Base-by-base conservation (phyloP, 768 basidiomycete genomes). In the Lactarius hengduanensis region DNA sequence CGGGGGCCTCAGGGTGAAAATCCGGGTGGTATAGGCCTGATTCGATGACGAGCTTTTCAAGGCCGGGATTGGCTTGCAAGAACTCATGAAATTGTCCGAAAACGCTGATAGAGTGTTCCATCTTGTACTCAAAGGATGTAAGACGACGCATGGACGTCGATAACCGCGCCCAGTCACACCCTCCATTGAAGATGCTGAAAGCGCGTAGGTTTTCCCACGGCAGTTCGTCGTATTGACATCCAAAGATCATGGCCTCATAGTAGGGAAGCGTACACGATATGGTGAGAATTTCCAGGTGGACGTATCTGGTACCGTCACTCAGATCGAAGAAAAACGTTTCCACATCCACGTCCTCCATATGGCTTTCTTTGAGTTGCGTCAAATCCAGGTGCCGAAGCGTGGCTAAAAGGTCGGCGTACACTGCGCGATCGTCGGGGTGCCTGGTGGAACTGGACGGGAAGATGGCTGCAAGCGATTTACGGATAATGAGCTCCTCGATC, bases 401-500 rank as follows among this genome's bases (percentile, higher is more conserved):
- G 11, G 10, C 40, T 1, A 63, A 16, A 36, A 50, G 54, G 36
- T 4, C 32, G 22, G n/a, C 70, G 64, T 38, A 69, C 65, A n/a
- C 70, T 54, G 30, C 71, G 58, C 5, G 40, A 61, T 59, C 62
- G 57, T 26, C 65, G 43, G 26, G 66, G 34, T 43, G 66, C 2
- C 2, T 20, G 30, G 3, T 7, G 15, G 3, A 0, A n/a, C 10
- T 55, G 61, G 16, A 43, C 55, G 3, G 69, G 65, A 18, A 80
- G 41, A 28, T 62, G 67, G 9, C 80, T 75, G 32, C 62, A 15
- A 63, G 57, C 34, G 66, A 63, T 41, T 59, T 55, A 15, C 57
- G 41, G 34, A 67, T 34, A 20, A 26, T 56, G 30, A 67, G 57
- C 28, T 68, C 62, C 43, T 65, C 41, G 15, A 92, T 81, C 28